Conservation (phyloP, 768 basidiomycete species). For the Mycena haematopus region DNA sequence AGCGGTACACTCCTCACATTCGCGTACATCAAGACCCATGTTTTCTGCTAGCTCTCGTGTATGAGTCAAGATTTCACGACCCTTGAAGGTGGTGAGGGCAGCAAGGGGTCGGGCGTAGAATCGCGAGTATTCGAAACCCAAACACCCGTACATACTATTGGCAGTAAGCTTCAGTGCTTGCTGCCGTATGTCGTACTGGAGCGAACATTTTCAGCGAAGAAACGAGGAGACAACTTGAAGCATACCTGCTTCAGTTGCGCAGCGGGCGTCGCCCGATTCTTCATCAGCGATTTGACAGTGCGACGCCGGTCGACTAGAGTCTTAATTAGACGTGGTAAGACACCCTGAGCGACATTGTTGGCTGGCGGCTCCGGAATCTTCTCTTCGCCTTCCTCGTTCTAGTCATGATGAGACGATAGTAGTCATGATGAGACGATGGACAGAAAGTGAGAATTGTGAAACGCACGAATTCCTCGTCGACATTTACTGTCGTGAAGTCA, state of each 20-base stretch:
- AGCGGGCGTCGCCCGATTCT: conserved; percentile 73
- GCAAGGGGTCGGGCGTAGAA: conserved; percentile 98
- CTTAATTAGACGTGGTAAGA: conserved; percentile 97
- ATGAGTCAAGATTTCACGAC: conserved; percentile 94
- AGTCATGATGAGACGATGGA: conserved; percentile 9
- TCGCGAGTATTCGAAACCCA: conserved; percentile 95
- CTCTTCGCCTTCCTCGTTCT: conserved; percentile 65
- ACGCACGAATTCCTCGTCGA: conserved; percentile 55
- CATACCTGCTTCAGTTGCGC: conserved; percentile 85
- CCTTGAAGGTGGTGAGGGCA: conserved; percentile 96
- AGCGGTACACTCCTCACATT: background rate
- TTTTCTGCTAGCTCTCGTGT: conserved; percentile 93
- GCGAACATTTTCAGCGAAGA: background rate
- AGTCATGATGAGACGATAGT: conserved; percentile 10
- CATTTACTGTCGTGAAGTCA: conserved; percentile 95
- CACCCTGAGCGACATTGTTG: conserved; percentile 75
- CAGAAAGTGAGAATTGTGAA: background rate
- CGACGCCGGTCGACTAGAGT: conserved; percentile 89
- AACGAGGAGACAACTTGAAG: background rate
- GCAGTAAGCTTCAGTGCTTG: conserved; percentile 97
- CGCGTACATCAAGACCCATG: conserved; percentile 83
- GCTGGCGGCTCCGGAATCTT: conserved; percentile 89
- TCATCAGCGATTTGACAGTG: conserved; percentile 94
- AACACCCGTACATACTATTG: conserved; percentile 99
- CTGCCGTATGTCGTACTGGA: conserved; percentile 95